Percentiles rank a stretch among this genome's conserved stretches.
Evolutionary conservation across 169 alveolate species (phyloP).

Genomic region (Condylostoma magnum): DNA sequence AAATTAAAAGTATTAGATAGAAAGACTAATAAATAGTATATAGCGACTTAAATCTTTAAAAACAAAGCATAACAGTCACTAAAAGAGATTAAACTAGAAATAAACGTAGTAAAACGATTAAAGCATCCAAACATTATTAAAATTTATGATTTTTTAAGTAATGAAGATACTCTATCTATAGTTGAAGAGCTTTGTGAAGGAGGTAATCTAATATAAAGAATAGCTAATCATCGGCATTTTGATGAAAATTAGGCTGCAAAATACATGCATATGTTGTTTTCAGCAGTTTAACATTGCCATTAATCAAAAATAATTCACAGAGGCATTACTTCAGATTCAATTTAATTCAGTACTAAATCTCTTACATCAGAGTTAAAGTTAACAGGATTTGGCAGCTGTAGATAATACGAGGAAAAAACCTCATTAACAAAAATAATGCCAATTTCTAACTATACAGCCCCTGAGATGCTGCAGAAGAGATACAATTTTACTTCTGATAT

Average conservation of each 20-base stretch:
- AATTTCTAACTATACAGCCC: constrained; percentile 32
- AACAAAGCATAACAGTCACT: background rate
- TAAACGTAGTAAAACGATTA: background rate
- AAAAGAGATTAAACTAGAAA: background rate
- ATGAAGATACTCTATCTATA: too few relatives aligned
- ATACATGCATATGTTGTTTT: background rate
- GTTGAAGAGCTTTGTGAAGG: constrained; percentile 22
- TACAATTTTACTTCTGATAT: constrained; percentile 28
- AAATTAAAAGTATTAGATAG: background rate
- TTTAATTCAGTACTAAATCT: background rate
- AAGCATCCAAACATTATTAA: background rate
- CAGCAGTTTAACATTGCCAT: constrained; percentile 6
- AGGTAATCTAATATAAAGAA: background rate
- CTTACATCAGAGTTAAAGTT: constrained; percentile 14
- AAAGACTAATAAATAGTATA: background rate
- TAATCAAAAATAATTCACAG: constrained; percentile 3
- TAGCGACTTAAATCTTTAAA: background rate
- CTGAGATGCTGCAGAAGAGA: constrained; percentile 32
- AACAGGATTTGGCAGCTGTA: constrained; percentile 51
- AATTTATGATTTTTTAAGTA: background rate
- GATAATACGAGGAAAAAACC: constrained; percentile 27
- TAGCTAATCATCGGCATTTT: background rate
- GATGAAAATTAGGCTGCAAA: background rate
- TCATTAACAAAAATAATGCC: constrained; percentile 21
- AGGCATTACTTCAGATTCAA: constrained; percentile 5